Conservation (phyloP, 2,329 filamentous ascomycete genomes). For the Colletotrichum higginsianum region DNA sequence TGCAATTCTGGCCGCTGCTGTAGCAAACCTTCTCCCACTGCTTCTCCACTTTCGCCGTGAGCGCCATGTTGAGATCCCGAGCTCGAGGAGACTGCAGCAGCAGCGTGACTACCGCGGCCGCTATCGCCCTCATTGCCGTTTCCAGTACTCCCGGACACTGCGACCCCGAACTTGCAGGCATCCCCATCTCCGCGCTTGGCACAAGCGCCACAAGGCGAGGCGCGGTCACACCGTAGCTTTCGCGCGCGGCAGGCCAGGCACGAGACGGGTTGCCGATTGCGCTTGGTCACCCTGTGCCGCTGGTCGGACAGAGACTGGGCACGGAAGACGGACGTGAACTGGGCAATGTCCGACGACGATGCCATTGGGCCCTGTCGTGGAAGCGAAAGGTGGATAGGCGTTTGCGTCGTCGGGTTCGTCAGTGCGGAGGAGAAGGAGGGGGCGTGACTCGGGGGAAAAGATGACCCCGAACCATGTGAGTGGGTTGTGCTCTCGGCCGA, state of each 20-base stretch:
- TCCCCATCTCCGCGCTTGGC: conserved; percentile 54
- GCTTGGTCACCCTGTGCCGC: conserved; percentile 52
- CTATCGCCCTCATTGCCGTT: neutral
- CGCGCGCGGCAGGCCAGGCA: conserved; percentile 59
- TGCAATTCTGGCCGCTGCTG: conserved; percentile 55
- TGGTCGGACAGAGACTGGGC: conserved; percentile 49
- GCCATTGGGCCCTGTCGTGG: neutral
- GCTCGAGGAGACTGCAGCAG: conserved; percentile 34
- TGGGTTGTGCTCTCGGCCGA: neutral
- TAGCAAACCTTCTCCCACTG: neutral
- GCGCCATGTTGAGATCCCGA: neutral
- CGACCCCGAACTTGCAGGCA: conserved; percentile 52
- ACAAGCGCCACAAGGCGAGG: conserved; percentile 58
- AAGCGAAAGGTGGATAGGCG: too few species aligned
- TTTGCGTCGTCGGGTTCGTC: conserved; percentile 3
- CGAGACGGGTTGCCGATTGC: conserved; percentile 59
- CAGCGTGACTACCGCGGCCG: neutral
- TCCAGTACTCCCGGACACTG: neutral
- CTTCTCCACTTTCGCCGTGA: neutral
- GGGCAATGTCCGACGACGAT: conserved; percentile 37
- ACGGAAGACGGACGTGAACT: conserved; percentile 55
- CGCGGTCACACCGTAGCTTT: conserved; percentile 61
- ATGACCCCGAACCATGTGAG: neutral
- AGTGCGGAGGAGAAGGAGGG: neutral
- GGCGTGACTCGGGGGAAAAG: too few species aligned